Evolutionary conservation across 176 grass and related monocot genomes (phyloP).

Genomic region (Cocos nucifera): DNA sequence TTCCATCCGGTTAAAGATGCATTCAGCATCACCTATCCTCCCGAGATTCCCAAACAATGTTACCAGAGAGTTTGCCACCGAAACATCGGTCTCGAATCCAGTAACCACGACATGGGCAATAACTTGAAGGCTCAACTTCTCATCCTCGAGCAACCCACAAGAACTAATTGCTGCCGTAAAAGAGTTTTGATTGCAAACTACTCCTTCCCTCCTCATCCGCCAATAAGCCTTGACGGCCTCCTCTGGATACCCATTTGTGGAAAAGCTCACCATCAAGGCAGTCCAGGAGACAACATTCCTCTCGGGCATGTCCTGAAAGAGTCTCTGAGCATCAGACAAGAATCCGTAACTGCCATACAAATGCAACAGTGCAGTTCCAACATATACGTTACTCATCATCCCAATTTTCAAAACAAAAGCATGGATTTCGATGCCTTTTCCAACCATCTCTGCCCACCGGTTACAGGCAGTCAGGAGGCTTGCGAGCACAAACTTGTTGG

Average conservation of each 20-base stretch:
- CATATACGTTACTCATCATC: slow-evolving; percentile 52
- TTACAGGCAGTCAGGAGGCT: slow-evolving; percentile 45
- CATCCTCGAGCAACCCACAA: slow-evolving; percentile 35
- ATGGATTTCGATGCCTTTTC: slow-evolving; percentile 34
- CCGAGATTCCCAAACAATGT: slow-evolving; percentile 58
- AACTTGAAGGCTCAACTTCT: slow-evolving; percentile 50
- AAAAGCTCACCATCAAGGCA: slow-evolving; percentile 52
- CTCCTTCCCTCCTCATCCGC: slow-evolving; percentile 52
- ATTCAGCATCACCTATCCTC: slow-evolving; percentile 33
- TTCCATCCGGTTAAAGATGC: slow-evolving; percentile 43
- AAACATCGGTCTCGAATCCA: slow-evolving; percentile 39
- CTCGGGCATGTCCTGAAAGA: slow-evolving; percentile 57
- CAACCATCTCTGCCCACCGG: slow-evolving; percentile 15
- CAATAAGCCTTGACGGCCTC: slow-evolving; percentile 38
- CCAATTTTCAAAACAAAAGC: slow-evolving; percentile 37
- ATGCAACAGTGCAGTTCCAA: slow-evolving; percentile 58
- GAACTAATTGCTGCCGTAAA: slow-evolving; percentile 43
- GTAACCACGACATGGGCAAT: slow-evolving; percentile 49
- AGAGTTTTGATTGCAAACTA: slow-evolving; percentile 49
- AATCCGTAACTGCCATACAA: slow-evolving; percentile 43
- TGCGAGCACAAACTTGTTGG: slow-evolving; percentile 53
- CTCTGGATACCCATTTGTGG: slow-evolving; percentile 27
- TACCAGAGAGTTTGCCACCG: slow-evolving; percentile 58
- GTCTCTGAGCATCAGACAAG: slow-evolving; percentile 19
- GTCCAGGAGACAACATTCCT: slow-evolving; percentile 68